Evolutionary conservation across 2,329 filamentous ascomycete genomes (phyloP).

Genomic region (Phoma sp.): DNA sequence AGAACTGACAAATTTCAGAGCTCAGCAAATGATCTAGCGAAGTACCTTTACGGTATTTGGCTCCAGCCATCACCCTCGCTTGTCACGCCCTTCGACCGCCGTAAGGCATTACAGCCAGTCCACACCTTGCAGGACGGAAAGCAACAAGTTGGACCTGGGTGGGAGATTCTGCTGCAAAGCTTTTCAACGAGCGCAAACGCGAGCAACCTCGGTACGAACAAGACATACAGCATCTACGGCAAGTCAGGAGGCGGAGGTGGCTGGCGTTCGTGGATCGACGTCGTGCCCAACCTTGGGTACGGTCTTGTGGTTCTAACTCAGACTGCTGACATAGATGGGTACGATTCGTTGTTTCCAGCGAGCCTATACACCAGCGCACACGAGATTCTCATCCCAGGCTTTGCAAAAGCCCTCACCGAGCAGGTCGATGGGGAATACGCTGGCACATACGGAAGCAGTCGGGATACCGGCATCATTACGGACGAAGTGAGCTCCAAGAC

Average conservation of each 20-base stretch:
- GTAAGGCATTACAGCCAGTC: conserved; percentile 32
- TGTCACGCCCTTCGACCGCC: conserved; percentile 36
- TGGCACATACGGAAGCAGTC: conserved; percentile 28
- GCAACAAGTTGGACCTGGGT: conserved; percentile 38
- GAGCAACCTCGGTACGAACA: conserved; percentile 11
- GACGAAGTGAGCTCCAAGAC: conserved; percentile 21
- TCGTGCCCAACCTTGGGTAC: conserved; percentile 41
- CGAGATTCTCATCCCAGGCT: conserved; percentile 35
- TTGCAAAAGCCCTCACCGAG: conserved; percentile 28
- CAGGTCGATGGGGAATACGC: conserved; percentile 28
- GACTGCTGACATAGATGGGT: conserved; percentile 23
- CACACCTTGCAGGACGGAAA: conserved; percentile 34
- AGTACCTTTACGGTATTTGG: conserved; percentile 37
- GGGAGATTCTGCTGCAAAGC: conserved; percentile 36
- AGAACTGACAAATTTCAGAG: conserved; percentile 19
- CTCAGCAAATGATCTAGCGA: conserved; percentile 40
- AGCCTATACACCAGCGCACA: conserved; percentile 27
- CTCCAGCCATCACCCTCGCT: conserved; percentile 30
- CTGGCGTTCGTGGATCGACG: conserved; percentile 43
- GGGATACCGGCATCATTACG: conserved; percentile 28
- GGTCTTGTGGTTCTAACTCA: conserved; percentile 37
- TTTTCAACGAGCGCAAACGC: conserved; percentile 20
- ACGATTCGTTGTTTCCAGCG: conserved; percentile 26
- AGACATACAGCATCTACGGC: conserved; percentile 38
- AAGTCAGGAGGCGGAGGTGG: conserved; percentile 44